Percentiles rank a stretch among this genome's conserved stretches.
Conservation (phyloP, 2,329 filamentous ascomycete species). For the Venturia aucupariae region DNA sequence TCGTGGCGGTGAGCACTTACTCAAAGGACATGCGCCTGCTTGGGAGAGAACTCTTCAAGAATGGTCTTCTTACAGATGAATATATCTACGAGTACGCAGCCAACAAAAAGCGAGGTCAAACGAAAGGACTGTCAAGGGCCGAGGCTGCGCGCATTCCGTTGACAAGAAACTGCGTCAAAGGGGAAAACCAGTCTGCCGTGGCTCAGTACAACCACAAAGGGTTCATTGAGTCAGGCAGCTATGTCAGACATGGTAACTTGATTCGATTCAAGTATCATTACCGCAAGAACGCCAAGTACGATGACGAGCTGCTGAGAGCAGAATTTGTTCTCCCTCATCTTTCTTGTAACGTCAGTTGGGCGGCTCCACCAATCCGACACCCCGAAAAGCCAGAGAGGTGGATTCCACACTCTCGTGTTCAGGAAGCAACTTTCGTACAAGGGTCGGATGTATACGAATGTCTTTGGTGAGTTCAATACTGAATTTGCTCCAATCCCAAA, state of each 20-base stretch:
- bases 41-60: constrained; percentile 36
- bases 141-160: constrained; percentile 29
- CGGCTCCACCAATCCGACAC: constrained; percentile 40
- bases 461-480: constrained; percentile 23
- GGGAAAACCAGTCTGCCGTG: constrained; percentile 36
- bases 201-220: constrained; percentile 46
- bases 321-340: constrained; percentile 47
- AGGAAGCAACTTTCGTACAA: constrained; percentile 46
- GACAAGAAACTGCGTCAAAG: constrained; percentile 37
- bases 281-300: constrained; percentile 43
- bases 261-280: constrained; percentile 48
- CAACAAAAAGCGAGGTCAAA: constrained; percentile 22
- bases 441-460: constrained; percentile 44
- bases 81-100: constrained; percentile 41
- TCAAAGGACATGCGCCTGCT: constrained; percentile 37
- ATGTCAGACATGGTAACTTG: constrained; percentile 43
- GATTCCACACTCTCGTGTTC: constrained; percentile 47
- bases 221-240: constrained; percentile 44
- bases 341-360: constrained; percentile 46
- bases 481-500: neutral
- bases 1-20: constrained; percentile 41
- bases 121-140: constrained; percentile 30
- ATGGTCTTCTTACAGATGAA: constrained; percentile 35
- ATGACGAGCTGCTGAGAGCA: constrained; percentile 46
- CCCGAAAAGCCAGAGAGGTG: constrained; percentile 44